Evolutionary conservation across 1,284 basidiomycete genomes (phyloP), one percentile per base, ranked within the genome.

Genomic region (Polyporus tsugae): DNA sequence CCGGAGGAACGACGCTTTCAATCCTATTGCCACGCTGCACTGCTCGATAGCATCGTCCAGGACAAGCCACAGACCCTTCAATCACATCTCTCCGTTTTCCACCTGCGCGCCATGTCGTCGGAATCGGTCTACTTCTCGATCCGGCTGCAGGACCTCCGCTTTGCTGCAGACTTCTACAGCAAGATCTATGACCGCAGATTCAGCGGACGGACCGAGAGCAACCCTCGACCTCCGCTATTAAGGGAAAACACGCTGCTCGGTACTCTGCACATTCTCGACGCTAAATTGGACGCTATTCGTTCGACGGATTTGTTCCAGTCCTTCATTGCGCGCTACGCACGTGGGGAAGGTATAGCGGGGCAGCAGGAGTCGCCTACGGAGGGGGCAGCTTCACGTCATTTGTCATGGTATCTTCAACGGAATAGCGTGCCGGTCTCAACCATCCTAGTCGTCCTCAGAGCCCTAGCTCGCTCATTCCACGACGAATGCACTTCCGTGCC

Each of bases 1-100:
- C 81, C 83, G 6, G 82, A 82, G 46, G 92, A 91, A 73, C 83
- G 86, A 63, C 81, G 90, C 29, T 88, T 92, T 75, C 89, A 92
- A 74, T 83, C 87, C 25, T 94, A 94, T 70, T 92, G 90, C 69
- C 91, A 94, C 71, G 92, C 93, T 0, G 87, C 89, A 35, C 80
- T 97, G 29, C 85, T 97, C 64, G 96, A 98, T 78, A 93, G 94
- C 78, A 90, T 99, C 63, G 84, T 95, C 11, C 90, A 93, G 77
- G 96, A 98, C 82, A 97, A 98, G 77, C 89, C 91, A 3, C 87
- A 90, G 69, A 89, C 94, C 0, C 81, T 96, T 9, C 87, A 89
- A 66, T 84, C 90, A 0, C 94, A 97, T 78, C 82, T 95, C 1
- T 87, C 88, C 0, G 80, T 97, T 19, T 93, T 89, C 76, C 85